Base-by-base conservation (phyloP, 176 grass and related monocot genomes). In the Raddia distichophylla region DNA sequence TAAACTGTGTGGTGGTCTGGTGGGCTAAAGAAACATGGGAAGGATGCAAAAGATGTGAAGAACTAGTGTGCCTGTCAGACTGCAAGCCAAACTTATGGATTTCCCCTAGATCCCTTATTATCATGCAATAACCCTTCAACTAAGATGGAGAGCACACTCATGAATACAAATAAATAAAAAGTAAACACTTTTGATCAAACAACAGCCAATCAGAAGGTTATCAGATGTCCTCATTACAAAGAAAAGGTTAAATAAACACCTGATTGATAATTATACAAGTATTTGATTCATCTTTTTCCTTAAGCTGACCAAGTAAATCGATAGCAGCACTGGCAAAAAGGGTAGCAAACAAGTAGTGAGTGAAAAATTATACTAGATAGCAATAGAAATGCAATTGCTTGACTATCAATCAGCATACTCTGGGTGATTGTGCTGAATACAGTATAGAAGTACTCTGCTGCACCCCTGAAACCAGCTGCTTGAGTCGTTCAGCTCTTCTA, bases 391-490 rank as follows among this genome's bases (percentile, higher is more conserved):
- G 5, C 43, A 43, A 49, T 48, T 54, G 27, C 54, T 43, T 69
- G 61, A 83, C 37, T 18, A 85, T 48, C 79, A 77, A 55, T 19
- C 63, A 91, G 79, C 86, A 87, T 98, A 98, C 92, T 85, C 63
- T 40, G 83, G n/a, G 78, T 91, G 64, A 70, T 95, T 90, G 51
- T 91, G 74, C 42, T 85, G 88, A 58, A 95, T 73, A 71, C 86
- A 93, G 65, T 98, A 98, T 64, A 91, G 51, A 77, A 95, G 60
- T 71, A 87, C 86, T 91, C 92, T 88, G 75, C 79, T 78, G 72
- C 90, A 91, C 20, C 88, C 95, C 60, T 95, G 86, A 89, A 86
- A 90, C 95, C 95, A 98, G 72, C 46, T 81, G 65, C 53, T 81
- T 79, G 92, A 93, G 59, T 89, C 90, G 60, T 18, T 86, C 79